Percentiles rank a stretch among this genome's conserved stretches.
Evolutionary conservation across 1,284 basidiomycete genomes (phyloP).

Genomic region (Quambalaria eucalypti): DNA sequence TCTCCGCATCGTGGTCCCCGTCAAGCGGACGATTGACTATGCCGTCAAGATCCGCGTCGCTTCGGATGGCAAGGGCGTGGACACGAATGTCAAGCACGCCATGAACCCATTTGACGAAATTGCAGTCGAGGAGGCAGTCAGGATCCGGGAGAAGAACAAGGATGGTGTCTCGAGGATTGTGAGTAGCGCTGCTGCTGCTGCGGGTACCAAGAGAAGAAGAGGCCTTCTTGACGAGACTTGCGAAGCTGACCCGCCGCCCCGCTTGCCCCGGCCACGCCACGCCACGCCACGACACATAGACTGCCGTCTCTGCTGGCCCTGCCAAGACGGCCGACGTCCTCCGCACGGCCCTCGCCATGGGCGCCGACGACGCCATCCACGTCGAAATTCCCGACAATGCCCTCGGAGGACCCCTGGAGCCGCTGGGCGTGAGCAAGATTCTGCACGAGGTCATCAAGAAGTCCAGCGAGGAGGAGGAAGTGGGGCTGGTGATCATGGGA

Average conservation of each 20-base stretch:
- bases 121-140: slow-evolving; percentile 93
- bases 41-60: slow-evolving; percentile 46
- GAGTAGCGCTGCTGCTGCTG: slow-evolving; percentile 5
- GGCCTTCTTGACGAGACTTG: not conserved
- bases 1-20: slow-evolving; percentile 42
- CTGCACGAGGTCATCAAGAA: slow-evolving; percentile 68
- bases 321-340: slow-evolving; percentile 81
- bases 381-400: slow-evolving; percentile 63
- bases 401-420: slow-evolving; percentile 61
- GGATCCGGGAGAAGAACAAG: slow-evolving; percentile 70
- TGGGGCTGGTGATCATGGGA: slow-evolving; percentile 89
- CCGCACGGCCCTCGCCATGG: slow-evolving; percentile 94
- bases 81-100: slow-evolving; percentile 45
- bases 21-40: slow-evolving; percentile 47
- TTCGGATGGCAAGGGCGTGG: slow-evolving; percentile 45
- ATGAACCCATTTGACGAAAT: slow-evolving; percentile 52
- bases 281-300: slow-evolving; percentile 19
- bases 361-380: slow-evolving; percentile 86
- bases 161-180: slow-evolving; percentile 49
- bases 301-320: slow-evolving; percentile 84
- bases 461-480: slow-evolving; percentile 55
- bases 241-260: not conserved
- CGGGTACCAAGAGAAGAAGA: not conserved
- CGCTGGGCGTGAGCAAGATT: slow-evolving; percentile 75
- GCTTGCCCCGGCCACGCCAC: not conserved